phyloP scores from a whole-genome alignment of 176 grass and related monocot genomes.

The Carex cristatella region DNA sequence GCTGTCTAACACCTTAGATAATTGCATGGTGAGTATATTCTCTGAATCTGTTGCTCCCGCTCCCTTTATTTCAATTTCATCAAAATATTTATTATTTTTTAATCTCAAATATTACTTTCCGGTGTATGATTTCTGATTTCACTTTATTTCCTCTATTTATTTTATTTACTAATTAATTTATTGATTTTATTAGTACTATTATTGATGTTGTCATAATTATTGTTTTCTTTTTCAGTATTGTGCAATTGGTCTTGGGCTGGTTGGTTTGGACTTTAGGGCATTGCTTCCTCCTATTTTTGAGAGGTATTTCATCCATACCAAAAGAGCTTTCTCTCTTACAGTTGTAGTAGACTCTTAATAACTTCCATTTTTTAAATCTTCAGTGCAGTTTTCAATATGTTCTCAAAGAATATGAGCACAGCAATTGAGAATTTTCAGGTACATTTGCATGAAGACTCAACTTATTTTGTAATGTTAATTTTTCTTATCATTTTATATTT shows the following conservation, averaged over 20 bases:
- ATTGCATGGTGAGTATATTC: slow-evolving; percentile 82
- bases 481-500: slow-evolving; percentile 2
- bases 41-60: slow-evolving; percentile 12
- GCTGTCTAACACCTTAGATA: slow-evolving; percentile 76
- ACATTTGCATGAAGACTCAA: slow-evolving; percentile 1
- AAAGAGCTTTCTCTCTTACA: slow-evolving; percentile 4
- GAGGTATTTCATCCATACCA: slow-evolving; percentile 39
- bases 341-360: background rate
- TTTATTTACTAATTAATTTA: background rate
- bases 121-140: background rate
- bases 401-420: slow-evolving; percentile 85
- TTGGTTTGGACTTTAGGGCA: slow-evolving; percentile 91
- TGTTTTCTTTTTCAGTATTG: slow-evolving; percentile 59
- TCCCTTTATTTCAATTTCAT: background rate
- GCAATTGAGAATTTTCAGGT: slow-evolving; percentile 98
- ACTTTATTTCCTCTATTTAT: background rate
- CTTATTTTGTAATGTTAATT: slow-evolving; percentile 2
- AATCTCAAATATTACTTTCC: background rate
- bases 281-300: slow-evolving; percentile 95
- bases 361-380: slow-evolving; percentile 18
- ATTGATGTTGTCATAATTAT: background rate
- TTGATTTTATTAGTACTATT: slow-evolving; percentile 7
- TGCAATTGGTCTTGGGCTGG: slow-evolving; percentile 95
- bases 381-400: slow-evolving; percentile 88
- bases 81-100: background rate